Conservation (phyloP, 192 early-diverging fungal species). For the Coemansia sp. region DNA sequence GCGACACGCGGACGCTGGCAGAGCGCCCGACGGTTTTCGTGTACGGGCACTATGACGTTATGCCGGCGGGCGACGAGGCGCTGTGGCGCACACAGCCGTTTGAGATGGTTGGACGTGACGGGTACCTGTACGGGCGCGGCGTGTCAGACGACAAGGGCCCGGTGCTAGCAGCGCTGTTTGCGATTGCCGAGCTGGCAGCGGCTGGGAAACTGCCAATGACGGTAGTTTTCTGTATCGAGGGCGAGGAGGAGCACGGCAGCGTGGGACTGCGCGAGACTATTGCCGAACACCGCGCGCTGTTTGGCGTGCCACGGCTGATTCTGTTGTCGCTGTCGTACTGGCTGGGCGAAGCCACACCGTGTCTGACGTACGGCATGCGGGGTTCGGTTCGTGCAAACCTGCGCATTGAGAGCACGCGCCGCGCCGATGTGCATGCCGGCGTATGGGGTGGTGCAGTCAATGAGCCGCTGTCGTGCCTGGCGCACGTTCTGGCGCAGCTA, state of each 20-base stretch:
- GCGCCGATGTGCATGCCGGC: conserved; percentile 70
- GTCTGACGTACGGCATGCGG: conserved; percentile 74
- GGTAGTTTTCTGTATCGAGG: conserved; percentile 74
- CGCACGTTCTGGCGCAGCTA: conserved; percentile 59
- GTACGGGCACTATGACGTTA: conserved; percentile 82
- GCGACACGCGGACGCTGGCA: conserved; percentile 17
- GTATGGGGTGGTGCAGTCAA: conserved; percentile 71
- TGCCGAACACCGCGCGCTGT: conserved; percentile 32
- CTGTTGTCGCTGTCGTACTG: conserved; percentile 71
- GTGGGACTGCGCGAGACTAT: conserved; percentile 62
- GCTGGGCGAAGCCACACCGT: conserved; percentile 72
- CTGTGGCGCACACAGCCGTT: conserved; percentile 68
- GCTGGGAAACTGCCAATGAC: conserved; percentile 56
- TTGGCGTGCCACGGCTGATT: conserved; percentile 26
- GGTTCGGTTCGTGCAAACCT: conserved; percentile 67
- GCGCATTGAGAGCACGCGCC: conserved; percentile 39
- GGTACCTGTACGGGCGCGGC: conserved; percentile 72
- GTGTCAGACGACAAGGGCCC: conserved; percentile 82
- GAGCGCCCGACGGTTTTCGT: conserved; percentile 57
- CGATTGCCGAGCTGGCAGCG: conserved; percentile 61
- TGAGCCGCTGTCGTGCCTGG: conserved; percentile 65
- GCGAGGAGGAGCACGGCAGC: conserved; percentile 76
- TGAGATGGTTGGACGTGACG: conserved; percentile 60
- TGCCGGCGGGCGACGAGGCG: conserved; percentile 61
- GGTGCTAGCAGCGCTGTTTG: conserved; percentile 67